These are phyloP conservation scores for Candolleomyces efflorescens DNA, from an alignment of 768 basidiomycete genomes.

Conservation along the genomic window DNA sequence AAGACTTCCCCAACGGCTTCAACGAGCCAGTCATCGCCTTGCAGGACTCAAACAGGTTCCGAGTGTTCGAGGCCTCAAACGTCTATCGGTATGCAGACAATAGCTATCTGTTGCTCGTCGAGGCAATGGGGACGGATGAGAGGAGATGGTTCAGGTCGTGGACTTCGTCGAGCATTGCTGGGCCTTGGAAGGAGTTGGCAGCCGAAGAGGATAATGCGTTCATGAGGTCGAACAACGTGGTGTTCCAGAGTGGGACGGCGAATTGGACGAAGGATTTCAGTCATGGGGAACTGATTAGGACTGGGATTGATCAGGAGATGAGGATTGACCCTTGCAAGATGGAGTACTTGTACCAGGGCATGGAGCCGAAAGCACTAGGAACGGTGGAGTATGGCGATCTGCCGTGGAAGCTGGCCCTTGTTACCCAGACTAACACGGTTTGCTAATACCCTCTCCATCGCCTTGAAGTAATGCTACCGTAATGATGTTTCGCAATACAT, in stretches of 20 bases:
- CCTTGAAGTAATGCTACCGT: too few species aligned
- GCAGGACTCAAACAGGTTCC: constrained; percentile 9
- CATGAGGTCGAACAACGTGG: constrained; percentile 14
- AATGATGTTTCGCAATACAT: too few species aligned
- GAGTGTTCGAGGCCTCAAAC: constrained; percentile 14
- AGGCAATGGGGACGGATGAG: constrained; percentile 15
- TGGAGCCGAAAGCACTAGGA: constrained; percentile 4
- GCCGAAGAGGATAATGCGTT: constrained; percentile 14
- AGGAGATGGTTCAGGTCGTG: constrained; percentile 16
- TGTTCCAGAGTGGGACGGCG: constrained; percentile 2
- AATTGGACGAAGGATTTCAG: constrained; percentile 17
- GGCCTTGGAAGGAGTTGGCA: constrained; percentile 9
- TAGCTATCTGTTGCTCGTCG: constrained; percentile 13
- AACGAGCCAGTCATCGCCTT: constrained; percentile 16
- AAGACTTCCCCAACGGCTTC: constrained; percentile 16
- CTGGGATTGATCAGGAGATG: constrained; percentile 13
- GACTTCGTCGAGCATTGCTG: constrained; percentile 12
- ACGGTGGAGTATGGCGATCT: background rate
- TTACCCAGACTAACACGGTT: background rate
- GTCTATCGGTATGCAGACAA: constrained; percentile 9
- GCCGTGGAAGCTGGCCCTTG: background rate
- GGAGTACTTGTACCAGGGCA: constrained; percentile 15
- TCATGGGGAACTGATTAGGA: constrained; percentile 18
- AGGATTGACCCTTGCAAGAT: constrained; percentile 15
- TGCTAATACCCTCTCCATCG: too few species aligned